Evolutionary conservation across 2,329 filamentous ascomycete genomes (phyloP).

Genomic region (Cladosporium velox): DNA sequence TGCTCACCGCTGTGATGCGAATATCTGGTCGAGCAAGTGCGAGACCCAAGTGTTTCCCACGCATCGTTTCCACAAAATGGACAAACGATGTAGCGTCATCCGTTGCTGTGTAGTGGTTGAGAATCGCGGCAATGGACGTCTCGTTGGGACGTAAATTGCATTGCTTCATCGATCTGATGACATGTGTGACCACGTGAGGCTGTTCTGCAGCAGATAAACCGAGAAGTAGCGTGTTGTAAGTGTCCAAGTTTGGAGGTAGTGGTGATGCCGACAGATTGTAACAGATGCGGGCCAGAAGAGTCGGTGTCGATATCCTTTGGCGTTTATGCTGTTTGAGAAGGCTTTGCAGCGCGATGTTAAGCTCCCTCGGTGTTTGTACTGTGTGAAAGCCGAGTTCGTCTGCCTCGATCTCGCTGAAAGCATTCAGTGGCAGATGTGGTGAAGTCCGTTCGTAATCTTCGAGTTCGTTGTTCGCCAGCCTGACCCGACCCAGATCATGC

Average conservation of each 20-base stretch:
- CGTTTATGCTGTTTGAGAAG: constrained; percentile 31
- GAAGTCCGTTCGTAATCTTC: constrained; percentile 17
- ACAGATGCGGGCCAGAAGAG: constrained; percentile 45
- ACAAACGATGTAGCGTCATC: constrained; percentile 40
- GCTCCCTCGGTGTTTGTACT: constrained; percentile 26
- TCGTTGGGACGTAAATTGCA: constrained; percentile 50
- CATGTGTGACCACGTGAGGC: constrained; percentile 29
- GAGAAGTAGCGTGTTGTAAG: constrained; percentile 70
- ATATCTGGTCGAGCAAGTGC: constrained; percentile 45
- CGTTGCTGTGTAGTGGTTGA: constrained; percentile 43
- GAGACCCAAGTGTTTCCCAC: constrained; percentile 42
- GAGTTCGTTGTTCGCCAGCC: neutral
- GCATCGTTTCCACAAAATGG: constrained; percentile 45
- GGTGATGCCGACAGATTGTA: constrained; percentile 67
- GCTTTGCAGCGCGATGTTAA: constrained; percentile 30
- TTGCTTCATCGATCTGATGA: constrained; percentile 34
- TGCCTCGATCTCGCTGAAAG: neutral
- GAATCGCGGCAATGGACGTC: constrained; percentile 43
- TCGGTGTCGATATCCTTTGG: constrained; percentile 23
- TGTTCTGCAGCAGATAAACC: constrained; percentile 54
- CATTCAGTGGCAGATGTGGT: neutral
- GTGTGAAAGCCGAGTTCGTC: constrained; percentile 20
- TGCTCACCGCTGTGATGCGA: constrained; percentile 35
- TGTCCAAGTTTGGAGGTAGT: constrained; percentile 64
- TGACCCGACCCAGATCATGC: constrained; percentile 6